phyloP scores from a whole-genome alignment of 768 basidiomycete genomes.

The Suillus variegatus region DNA sequence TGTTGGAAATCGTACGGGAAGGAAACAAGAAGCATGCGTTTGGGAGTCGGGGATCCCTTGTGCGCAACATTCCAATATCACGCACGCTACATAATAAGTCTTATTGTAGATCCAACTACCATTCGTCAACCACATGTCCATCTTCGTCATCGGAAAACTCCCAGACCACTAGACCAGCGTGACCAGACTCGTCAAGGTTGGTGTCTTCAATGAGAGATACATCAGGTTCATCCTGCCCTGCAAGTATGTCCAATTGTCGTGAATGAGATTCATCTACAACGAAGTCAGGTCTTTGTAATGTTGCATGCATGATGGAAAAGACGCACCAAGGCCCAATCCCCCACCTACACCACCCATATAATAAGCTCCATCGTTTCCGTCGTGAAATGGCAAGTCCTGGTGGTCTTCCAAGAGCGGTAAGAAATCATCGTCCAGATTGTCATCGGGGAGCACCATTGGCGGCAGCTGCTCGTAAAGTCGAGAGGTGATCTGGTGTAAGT shows the following conservation, averaged over 20 bases:
- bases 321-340: background rate
- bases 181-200: background rate
- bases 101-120: background rate
- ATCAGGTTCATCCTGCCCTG: background rate
- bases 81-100: too few relatives aligned
- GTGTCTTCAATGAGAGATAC: background rate
- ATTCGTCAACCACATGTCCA: background rate
- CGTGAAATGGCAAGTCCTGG: conserved; percentile 11
- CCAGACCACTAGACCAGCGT: conserved; percentile 5
- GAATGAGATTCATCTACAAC: background rate
- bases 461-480: background rate
- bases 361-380: conserved; percentile 19
- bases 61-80: background rate
- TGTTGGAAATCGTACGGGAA: too few relatives aligned
- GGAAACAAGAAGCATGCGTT: too few relatives aligned
- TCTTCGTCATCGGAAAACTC: background rate
- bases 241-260: background rate
- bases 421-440: background rate
- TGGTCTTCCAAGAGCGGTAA: background rate
- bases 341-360: conserved; percentile 7
- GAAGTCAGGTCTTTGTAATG: background rate
- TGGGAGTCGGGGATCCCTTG: too few relatives aligned
- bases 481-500: background rate
- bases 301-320: background rate
- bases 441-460: background rate